Evolutionary conservation across 2,329 filamentous ascomycete species (phyloP).

Genomic region (Reticulascus tulasneorum): DNA sequence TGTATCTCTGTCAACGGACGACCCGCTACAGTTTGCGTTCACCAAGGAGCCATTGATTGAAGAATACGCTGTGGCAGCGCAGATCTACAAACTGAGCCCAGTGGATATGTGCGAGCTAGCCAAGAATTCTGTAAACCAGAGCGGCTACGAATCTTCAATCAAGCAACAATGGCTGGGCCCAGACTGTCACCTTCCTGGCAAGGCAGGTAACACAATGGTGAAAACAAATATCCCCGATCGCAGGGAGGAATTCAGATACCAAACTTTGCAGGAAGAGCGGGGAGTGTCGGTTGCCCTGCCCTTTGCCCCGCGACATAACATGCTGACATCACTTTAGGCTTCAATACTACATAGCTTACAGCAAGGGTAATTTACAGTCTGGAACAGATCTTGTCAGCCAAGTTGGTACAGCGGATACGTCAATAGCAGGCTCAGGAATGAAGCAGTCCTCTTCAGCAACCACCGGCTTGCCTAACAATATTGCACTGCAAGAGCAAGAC

Average conservation of each 20-base stretch:
- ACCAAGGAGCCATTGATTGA: slow-evolving; percentile 98
- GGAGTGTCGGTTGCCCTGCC: slow-evolving; percentile 63
- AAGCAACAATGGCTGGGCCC: slow-evolving; percentile 90
- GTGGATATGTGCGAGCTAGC: slow-evolving; percentile 99
- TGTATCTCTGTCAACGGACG: slow-evolving; percentile 92
- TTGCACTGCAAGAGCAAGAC: too few species aligned
- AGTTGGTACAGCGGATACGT: too few species aligned
- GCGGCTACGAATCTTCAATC: slow-evolving; percentile 82
- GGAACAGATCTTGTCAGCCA: too few species aligned
- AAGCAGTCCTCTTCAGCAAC: too few species aligned
- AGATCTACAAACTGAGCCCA: slow-evolving; percentile 95
- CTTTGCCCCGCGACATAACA: background rate
- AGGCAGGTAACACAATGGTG: slow-evolving; percentile 82
- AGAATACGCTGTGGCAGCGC: slow-evolving; percentile 94
- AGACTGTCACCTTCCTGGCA: slow-evolving; percentile 73
- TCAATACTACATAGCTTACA: slow-evolving; percentile 9
- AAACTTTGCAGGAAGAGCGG: slow-evolving; percentile 79
- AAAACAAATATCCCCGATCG: slow-evolving; percentile 97
- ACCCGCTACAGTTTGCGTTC: slow-evolving; percentile 95
- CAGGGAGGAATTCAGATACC: slow-evolving; percentile 81
- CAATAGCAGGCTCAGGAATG: too few species aligned
- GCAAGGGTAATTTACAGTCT: too few species aligned
- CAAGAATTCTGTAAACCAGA: slow-evolving; percentile 92
- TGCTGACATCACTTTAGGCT: slow-evolving; percentile 6
- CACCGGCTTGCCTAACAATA: too few species aligned